These are phyloP conservation scores for Orbilia oligospora DNA, from an alignment of 2,329 filamentous ascomycete species.

Conservation along the genomic window DNA sequence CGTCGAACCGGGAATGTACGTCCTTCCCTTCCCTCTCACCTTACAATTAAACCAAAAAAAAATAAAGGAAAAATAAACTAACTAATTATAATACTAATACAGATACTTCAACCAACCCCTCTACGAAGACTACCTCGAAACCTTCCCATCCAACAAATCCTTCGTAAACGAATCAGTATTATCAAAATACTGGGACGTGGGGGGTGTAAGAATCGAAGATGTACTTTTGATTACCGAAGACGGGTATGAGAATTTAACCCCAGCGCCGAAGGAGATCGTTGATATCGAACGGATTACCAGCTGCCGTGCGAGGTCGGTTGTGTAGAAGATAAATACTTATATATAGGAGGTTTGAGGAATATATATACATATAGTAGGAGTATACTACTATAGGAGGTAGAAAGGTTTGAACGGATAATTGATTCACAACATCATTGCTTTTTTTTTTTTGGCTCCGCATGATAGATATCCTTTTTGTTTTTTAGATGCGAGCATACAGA, in stretches of 20 bases:
- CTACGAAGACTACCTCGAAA: constrained; percentile 78
- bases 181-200: constrained; percentile 80
- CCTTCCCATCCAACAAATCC: constrained; percentile 71
- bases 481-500: not conserved
- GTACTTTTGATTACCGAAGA: constrained; percentile 83
- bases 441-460: not conserved
- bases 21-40: constrained; percentile 40
- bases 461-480: constrained; percentile 1
- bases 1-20: constrained; percentile 80
- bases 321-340: too few species aligned
- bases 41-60: not conserved
- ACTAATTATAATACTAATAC: not conserved
- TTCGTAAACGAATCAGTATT: constrained; percentile 78
- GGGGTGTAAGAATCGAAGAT: constrained; percentile 93
- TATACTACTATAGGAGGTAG: too few species aligned
- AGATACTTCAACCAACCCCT: constrained; percentile 81
- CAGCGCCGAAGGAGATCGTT: constrained; percentile 76
- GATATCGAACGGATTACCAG: constrained; percentile 42
- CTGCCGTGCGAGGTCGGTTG: not conserved
- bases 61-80: not conserved
- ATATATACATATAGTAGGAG: too few species aligned
- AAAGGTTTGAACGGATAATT: not conserved
- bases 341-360: too few species aligned
- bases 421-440: not conserved
- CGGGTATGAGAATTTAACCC: constrained; percentile 87